These are phyloP conservation scores for Alternaria sp. DNA, from an alignment of 2,329 filamentous ascomycete genomes.

Conservation along the genomic window DNA sequence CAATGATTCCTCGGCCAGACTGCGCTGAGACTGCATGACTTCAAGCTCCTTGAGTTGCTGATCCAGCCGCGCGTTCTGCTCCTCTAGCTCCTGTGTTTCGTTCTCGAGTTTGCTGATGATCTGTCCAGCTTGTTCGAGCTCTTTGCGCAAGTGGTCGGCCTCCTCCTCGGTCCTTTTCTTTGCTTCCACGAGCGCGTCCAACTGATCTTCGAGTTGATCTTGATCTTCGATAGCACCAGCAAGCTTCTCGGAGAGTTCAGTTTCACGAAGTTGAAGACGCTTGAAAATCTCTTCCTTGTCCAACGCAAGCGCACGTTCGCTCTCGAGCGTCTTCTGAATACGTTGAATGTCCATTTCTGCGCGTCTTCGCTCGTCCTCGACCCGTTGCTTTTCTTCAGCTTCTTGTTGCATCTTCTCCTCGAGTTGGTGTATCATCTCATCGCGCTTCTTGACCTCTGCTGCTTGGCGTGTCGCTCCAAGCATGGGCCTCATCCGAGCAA, in stretches of 20 bases:
- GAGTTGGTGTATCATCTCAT: slow-evolving; percentile 89
- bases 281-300: slow-evolving; percentile 99
- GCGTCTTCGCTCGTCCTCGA: slow-evolving; percentile 91
- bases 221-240: slow-evolving; percentile 92
- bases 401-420: slow-evolving; percentile 85
- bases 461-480: slow-evolving; percentile 91
- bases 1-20: slow-evolving; percentile 77
- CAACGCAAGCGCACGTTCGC: slow-evolving; percentile 90
- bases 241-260: slow-evolving; percentile 91
- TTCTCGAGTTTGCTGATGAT: slow-evolving; percentile 86
- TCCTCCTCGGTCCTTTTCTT: slow-evolving; percentile 90
- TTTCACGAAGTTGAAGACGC: slow-evolving; percentile 88
- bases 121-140: slow-evolving; percentile 89
- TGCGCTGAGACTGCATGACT: slow-evolving; percentile 74
- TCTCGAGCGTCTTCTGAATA: slow-evolving; percentile 93
- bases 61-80: slow-evolving; percentile 74
- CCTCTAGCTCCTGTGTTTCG: slow-evolving; percentile 79
- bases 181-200: slow-evolving; percentile 85
- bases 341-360: slow-evolving; percentile 86
- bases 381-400: slow-evolving; percentile 73
- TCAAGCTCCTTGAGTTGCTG: slow-evolving; percentile 74
- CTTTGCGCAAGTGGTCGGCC: slow-evolving; percentile 76
- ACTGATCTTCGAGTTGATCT: slow-evolving; percentile 89
- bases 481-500: slow-evolving; percentile 93
- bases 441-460: slow-evolving; percentile 91